phyloP scores from a whole-genome alignment of 305 asterid genomes.

The Petunia hybrid region DNA sequence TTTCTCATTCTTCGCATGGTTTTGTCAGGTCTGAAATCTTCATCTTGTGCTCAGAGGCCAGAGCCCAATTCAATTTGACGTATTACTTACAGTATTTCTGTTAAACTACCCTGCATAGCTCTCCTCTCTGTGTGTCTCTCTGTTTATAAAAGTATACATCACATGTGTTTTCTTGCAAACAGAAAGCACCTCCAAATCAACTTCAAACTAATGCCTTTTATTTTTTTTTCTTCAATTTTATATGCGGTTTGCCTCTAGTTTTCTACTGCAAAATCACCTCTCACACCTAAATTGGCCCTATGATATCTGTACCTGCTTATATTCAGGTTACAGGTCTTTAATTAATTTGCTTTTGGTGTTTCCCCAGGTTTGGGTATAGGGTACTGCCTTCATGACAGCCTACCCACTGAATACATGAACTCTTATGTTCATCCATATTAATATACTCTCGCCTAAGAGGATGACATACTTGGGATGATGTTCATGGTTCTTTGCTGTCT shows the following conservation, averaged over 20 bases:
- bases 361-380: no score
- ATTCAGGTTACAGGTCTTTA: slow-evolving; percentile 10
- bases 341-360: neutral
- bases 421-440: no score
- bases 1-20: neutral
- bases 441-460: no score
- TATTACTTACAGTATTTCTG: neutral
- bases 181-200: neutral
- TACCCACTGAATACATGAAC: no score
- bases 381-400: no score
- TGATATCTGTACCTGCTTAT: slow-evolving; percentile 10
- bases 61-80: neutral
- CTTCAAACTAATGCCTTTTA: neutral
- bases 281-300: neutral
- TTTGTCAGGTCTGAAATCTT: slow-evolving; percentile 16
- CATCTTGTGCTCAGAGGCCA: neutral
- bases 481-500: no score
- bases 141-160: neutral
- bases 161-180: slow-evolving; percentile 13
- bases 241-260: neutral
- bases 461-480: no score
- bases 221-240: slow-evolving; percentile 10
- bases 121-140: neutral
- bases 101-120: neutral
- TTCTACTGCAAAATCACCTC: slow-evolving; percentile 21